Base-by-base conservation (phyloP, 768 basidiomycete genomes). In the Tylopilus vinaceipallidus region DNA sequence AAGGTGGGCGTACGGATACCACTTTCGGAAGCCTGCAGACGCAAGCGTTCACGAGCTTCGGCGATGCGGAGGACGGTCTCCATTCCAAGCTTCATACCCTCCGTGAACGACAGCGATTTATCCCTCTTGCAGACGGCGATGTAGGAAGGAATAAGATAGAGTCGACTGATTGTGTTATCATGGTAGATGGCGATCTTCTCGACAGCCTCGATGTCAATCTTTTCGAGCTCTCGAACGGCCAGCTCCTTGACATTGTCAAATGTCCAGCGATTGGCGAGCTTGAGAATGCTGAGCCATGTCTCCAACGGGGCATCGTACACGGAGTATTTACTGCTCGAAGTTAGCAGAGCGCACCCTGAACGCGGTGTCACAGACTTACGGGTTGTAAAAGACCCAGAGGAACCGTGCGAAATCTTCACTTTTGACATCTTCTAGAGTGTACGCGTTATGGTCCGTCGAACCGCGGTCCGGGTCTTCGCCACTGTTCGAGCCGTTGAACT, bases 331-430 rank as follows among this genome's bases (percentile, higher is more conserved):
- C 71, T 72, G 50, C 23, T 36, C 29, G 41, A 17, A 30, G 47
- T 52, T 4, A 47, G 51, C 17, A 34, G 43, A 24, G 20, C 29
- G 10, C 2, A 46, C 10, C 17, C 17, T 43, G 17, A 6, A n/a
- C 2, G 29, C 10, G 32, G 43, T 14, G 17, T 16, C 27, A 17
- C 26, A 7, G 30, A 70, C 80, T 47, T 52, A 84, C 84, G 74
- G 70, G 45, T 83, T 82, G 44, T 86, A 86, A 42, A 85, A 82
- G 0, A 84, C 74, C 79, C 78, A 84, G 0, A 83, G 63, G 39
- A 85, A 78, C 0, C 75, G 74, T 14, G 75, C 71, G 45, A 84
- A 82, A 19, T 83, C 80, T 5, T 70, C 65, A 0, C 72, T 68
- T 22, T 71, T 73, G 10, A 73, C 69, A 16, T 74, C 71, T 5